Base-by-base conservation (phyloP, 73 alveolate species). In the Stentor coeruleus region DNA sequence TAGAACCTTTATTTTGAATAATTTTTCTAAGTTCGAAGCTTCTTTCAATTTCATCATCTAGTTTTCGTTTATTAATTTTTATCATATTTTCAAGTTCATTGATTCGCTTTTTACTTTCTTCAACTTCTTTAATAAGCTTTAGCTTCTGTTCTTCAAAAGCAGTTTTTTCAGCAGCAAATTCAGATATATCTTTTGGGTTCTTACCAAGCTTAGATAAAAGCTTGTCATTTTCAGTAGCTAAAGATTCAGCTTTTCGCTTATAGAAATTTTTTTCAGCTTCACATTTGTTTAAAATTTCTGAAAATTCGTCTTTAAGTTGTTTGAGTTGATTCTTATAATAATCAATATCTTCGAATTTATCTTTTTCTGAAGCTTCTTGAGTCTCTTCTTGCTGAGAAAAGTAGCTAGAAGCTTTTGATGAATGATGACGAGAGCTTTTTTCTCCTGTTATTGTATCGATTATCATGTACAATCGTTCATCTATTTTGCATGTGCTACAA, bases 191-290 rank as follows among this genome's bases (percentile, higher is more conserved):
- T 39, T 75, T 75, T 14, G 83, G 83, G 3, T 75, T 37, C 2
- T 75, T 75, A n/a, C 72, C 74, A 1, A 75, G 59, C 38, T 40
- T 37, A n/a, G 72, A 40, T 2, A 75, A n/a, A 31, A 75, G 38
- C 39, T 75, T 75, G 26, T 75, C 83, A 38, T 75, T 75, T 75
- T 75, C 83, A 39, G 83, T 0, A n/a, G 31, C 74, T 39, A 75
- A 39, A 39, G 39, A 20, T 20, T 75, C 83, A 36, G 37, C 72
- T 75, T 75, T 75, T 40, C 72, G 26, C 58, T 75, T 75, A 38
- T 75, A 75, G 38, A 75, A 75, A 31, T 36, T 75, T 75, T 75
- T 75, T n/a, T 66, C 79, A 66, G 79, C 79, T 66, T 66, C 79
- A 66, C 49, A 37, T 2, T 35, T 40, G 33, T 75, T 75, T 31